Evolutionary conservation across 192 early-diverging fungal genomes (phyloP).

Genomic region (Jimgerdemannia flammicorona): DNA sequence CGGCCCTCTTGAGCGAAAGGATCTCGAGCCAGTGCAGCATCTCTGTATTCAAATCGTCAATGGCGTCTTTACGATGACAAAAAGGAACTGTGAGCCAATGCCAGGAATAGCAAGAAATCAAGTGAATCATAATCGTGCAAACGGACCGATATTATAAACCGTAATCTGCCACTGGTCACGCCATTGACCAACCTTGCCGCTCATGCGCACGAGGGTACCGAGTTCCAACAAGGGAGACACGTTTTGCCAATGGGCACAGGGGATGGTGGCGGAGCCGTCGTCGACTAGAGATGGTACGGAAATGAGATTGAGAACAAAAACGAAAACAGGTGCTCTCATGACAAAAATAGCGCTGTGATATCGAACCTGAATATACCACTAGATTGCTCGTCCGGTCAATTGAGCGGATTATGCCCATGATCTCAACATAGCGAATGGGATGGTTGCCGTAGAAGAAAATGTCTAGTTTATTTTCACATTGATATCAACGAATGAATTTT

Average conservation of each 20-base stretch:
- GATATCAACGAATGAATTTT: neutral
- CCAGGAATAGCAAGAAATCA: neutral
- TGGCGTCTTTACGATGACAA: neutral
- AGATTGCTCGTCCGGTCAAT: neutral
- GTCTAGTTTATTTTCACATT: neutral
- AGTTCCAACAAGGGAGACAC: neutral
- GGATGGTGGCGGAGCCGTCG: neutral
- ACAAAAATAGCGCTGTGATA: neutral
- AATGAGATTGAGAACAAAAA: neutral
- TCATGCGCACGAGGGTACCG: neutral
- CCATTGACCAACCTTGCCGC: neutral
- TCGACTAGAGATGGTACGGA: neutral
- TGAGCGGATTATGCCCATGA: neutral
- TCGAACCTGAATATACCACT: neutral
- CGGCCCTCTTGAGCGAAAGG: neutral
- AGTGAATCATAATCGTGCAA: neutral
- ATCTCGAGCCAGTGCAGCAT: neutral
- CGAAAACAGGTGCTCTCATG: neutral
- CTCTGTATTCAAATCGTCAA: neutral
- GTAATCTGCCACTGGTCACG: neutral
- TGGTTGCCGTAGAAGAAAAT: constrained; percentile 2
- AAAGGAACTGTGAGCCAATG: neutral
- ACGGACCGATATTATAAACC: neutral
- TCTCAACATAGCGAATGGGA: constrained; percentile 2
- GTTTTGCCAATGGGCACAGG: neutral